Evolutionary conservation across 768 basidiomycete genomes (phyloP).

Genomic region (Hygrocybe coccinea): DNA sequence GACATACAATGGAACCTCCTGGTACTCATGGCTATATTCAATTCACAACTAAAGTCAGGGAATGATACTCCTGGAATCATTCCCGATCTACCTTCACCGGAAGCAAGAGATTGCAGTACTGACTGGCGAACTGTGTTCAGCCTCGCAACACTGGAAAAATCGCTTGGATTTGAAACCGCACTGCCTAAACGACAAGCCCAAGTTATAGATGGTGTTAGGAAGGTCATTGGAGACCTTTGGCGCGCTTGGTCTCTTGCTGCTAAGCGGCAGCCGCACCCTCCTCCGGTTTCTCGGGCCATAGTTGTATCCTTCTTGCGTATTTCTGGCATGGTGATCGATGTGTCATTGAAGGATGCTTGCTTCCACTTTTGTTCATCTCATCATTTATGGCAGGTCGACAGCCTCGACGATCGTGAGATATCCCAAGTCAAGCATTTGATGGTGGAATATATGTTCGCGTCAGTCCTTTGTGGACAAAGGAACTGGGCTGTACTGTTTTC

Average conservation of each 20-base stretch:
- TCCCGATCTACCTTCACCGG: neutral
- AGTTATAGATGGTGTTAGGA: constrained; percentile 15
- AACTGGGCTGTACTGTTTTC: constrained; percentile 29
- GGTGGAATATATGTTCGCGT: constrained; percentile 32
- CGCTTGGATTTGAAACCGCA: neutral
- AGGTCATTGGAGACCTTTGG: constrained; percentile 37
- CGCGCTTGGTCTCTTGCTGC: constrained; percentile 33
- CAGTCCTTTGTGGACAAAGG: constrained; percentile 24
- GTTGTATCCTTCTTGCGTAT: constrained; percentile 44
- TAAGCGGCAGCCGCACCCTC: constrained; percentile 9
- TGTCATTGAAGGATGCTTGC: constrained; percentile 34
- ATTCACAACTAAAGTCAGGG: neutral
- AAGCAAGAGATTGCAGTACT: neutral
- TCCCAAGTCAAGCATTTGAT: constrained; percentile 31
- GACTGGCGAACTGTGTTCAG: constrained; percentile 43
- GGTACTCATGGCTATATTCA: constrained; percentile 29
- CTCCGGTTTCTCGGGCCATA: constrained; percentile 34
- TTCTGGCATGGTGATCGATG: constrained; percentile 37
- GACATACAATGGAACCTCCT: constrained; percentile 43
- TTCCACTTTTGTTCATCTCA: constrained; percentile 27
- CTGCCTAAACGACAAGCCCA: neutral
- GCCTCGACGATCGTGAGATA: constrained; percentile 14
- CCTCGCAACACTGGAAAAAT: constrained; percentile 35
- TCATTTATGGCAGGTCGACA: constrained; percentile 23
- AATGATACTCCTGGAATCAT: neutral